These are phyloP conservation scores for Suillus americanus DNA, from an alignment of 768 basidiomycete species.

Conservation along the genomic window DNA sequence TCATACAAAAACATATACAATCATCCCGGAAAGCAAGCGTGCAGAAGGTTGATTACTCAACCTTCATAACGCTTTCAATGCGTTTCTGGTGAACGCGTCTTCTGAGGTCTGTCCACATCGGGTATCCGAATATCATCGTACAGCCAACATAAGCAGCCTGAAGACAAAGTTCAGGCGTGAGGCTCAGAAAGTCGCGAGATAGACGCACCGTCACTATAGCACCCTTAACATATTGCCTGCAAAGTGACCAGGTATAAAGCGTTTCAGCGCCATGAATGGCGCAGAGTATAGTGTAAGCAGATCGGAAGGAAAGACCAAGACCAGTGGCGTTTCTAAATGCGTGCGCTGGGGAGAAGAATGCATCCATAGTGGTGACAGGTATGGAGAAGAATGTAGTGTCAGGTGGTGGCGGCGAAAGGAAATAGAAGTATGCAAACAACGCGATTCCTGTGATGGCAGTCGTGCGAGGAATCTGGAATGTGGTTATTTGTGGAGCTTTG, in stretches of 20 bases:
- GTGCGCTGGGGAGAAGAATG: slow-evolving; percentile 23
- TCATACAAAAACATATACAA: not conserved
- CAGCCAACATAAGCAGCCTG: slow-evolving; percentile 55
- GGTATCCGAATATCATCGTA: slow-evolving; percentile 54
- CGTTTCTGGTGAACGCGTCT: slow-evolving; percentile 62
- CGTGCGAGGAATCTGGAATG: slow-evolving; percentile 50
- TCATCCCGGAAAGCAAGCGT: not conserved
- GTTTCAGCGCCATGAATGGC: slow-evolving; percentile 24
- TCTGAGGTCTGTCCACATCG: slow-evolving; percentile 53
- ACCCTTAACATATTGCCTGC: slow-evolving; percentile 26
- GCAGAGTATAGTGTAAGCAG: slow-evolving; percentile 6
- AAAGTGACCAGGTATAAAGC: slow-evolving; percentile 31
- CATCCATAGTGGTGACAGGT: slow-evolving; percentile 13
- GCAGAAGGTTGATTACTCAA: slow-evolving; percentile 36
- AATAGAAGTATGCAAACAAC: slow-evolving; percentile 22
- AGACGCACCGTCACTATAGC: slow-evolving; percentile 18
- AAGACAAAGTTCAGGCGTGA: not conserved
- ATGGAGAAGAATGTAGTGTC: slow-evolving; percentile 9
- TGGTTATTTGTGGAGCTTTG: slow-evolving; percentile 58
- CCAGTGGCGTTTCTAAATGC: slow-evolving; percentile 13
- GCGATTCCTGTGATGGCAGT: slow-evolving; percentile 22
- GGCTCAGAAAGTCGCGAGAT: not conserved
- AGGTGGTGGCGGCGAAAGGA: slow-evolving; percentile 15
- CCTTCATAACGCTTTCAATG: slow-evolving; percentile 82
- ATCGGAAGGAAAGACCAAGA: slow-evolving; percentile 16